Base-by-base conservation (phyloP, 208 protist species). In the Strigomonas culicis region DNA sequence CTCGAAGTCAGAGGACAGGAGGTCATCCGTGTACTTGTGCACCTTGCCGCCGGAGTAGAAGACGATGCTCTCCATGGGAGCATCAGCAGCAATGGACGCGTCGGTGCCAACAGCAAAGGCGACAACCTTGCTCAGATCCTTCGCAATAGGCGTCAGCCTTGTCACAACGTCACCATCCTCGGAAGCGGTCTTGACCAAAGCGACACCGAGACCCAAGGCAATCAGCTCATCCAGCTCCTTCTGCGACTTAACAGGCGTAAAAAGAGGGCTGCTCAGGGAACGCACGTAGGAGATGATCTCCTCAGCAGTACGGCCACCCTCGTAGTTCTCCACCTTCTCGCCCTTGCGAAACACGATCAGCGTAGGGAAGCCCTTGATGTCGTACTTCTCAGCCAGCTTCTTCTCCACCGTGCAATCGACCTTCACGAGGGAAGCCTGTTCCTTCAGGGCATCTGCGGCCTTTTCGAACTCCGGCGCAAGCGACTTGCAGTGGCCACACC, bases 401-500 rank as follows among this genome's bases (percentile, higher is more conserved):
- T 75, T 77, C 50, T 97, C 82, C n/a, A 75, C 68, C 4, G 84
- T 90, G 70, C 89, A 95, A 72, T 97, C 85, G 43, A 97, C 80
- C 57, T 96, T 77, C 0, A 77, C 90, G 44, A 97, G 66, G 13
- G 71, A 60, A 32, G 72, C 81, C 51, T 79, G 63, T 30, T 70
- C 77, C n/a, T 69, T 56, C 47, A 94, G 72, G 15, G 74, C 53
- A 0, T 80, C 77, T 11, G 87, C 71, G 0, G 92, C 86, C 60
- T 92, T 88, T 46, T 79, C 73, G 59, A 78, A 95, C 69, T 95
- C 90, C 19, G 94, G 93, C 2, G 83, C 92, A 30, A 97, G 77
- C 64, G 91, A 93, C 67, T 97, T 91, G 85, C 97, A 98, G 80
- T 98, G 94, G 32, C 94, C 94, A 74, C 97, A 98, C 94, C 94